Evolutionary conservation across 345 rosid species (phyloP).

Genomic region (Citrus medica): DNA sequence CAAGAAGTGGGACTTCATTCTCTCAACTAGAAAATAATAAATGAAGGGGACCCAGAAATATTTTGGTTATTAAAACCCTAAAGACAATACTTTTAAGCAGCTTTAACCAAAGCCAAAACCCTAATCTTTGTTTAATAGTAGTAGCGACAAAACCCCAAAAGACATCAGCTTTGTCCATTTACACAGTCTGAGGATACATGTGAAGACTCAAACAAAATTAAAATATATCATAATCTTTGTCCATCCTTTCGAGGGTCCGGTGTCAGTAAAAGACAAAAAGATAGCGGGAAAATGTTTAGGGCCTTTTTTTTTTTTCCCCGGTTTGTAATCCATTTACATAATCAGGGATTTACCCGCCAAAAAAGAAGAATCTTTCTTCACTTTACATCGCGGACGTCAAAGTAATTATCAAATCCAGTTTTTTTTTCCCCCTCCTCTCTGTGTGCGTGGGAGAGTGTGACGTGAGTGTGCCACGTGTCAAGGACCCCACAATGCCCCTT

Average conservation of each 20-base stretch:
- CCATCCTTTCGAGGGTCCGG: conserved; percentile 27
- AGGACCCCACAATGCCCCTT: conserved; percentile 4
- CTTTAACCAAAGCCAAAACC: conserved; percentile 25
- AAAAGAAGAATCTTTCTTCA: conserved; percentile 11
- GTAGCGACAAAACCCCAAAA: conserved; percentile 30
- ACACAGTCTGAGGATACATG: conserved; percentile 21
- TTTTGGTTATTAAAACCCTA: conserved; percentile 15
- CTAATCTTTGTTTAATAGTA: conserved; percentile 24
- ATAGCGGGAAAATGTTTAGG: conserved; percentile 36
- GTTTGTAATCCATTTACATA: neutral
- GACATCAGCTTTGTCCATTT: conserved; percentile 16
- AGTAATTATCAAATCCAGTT: conserved; percentile 42
- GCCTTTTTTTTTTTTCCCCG: neutral
- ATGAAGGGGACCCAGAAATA: conserved; percentile 32
- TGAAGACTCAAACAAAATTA: conserved; percentile 19
- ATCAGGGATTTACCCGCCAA: conserved; percentile 61
- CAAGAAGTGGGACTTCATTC: conserved; percentile 16
- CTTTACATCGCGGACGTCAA: conserved; percentile 51
- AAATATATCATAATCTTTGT: neutral
- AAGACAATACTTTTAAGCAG: conserved; percentile 17
- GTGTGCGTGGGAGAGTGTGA: neutral
- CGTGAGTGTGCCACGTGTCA: conserved; percentile 23
- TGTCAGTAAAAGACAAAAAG: conserved; percentile 21
- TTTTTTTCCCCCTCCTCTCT: neutral
- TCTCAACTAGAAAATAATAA: conserved; percentile 18